Percentiles rank a stretch among this genome's conserved stretches.
phyloP scores from a whole-genome alignment of 1,139 yeast genomes.

The Candida smagusa region DNA sequence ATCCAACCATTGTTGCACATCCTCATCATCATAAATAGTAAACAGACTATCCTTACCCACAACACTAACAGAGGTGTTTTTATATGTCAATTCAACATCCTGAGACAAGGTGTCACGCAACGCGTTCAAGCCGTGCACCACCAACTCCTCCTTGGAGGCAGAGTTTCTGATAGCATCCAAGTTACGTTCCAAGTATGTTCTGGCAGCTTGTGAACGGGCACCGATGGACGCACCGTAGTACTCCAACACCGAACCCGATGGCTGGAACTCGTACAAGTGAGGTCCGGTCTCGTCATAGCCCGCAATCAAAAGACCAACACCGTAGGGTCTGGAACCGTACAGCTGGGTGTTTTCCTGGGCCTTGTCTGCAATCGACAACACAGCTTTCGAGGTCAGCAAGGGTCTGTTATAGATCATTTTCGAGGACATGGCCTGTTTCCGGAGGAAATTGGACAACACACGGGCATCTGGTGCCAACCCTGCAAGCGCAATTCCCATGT shows the following conservation, averaged over 20 bases:
- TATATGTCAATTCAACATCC: slow-evolving; percentile 82
- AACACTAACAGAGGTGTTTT: slow-evolving; percentile 86
- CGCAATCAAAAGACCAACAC: slow-evolving; percentile 89
- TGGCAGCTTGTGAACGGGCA: slow-evolving; percentile 97
- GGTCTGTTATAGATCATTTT: slow-evolving; percentile 85
- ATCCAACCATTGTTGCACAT: slow-evolving; percentile 77
- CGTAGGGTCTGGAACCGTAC: slow-evolving; percentile 95
- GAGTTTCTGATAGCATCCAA: slow-evolving; percentile 61
- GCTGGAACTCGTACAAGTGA: slow-evolving; percentile 91
- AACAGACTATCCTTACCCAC: slow-evolving; percentile 81
- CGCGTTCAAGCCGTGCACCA: slow-evolving; percentile 86
- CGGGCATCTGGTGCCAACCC: slow-evolving; percentile 99
- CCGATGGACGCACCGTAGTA: slow-evolving; percentile 95
- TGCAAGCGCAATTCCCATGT: slow-evolving; percentile 91
- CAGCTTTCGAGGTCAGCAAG: slow-evolving; percentile 82
- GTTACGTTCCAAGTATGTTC: slow-evolving; percentile 89
- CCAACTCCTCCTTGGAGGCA: slow-evolving; percentile 66
- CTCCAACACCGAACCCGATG: slow-evolving; percentile 91
- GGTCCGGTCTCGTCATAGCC: slow-evolving; percentile 95
- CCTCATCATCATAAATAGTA: slow-evolving; percentile 80
- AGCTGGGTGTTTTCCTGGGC: slow-evolving; percentile 97
- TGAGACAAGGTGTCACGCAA: slow-evolving; percentile 91
- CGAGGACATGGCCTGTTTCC: slow-evolving; percentile 90
- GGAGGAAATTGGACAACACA: slow-evolving; percentile 79
- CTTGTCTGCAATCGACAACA: slow-evolving; percentile 84